phyloP scores from a whole-genome alignment of 495 filamentous ascomycete species.

The Xylaria longipes region DNA sequence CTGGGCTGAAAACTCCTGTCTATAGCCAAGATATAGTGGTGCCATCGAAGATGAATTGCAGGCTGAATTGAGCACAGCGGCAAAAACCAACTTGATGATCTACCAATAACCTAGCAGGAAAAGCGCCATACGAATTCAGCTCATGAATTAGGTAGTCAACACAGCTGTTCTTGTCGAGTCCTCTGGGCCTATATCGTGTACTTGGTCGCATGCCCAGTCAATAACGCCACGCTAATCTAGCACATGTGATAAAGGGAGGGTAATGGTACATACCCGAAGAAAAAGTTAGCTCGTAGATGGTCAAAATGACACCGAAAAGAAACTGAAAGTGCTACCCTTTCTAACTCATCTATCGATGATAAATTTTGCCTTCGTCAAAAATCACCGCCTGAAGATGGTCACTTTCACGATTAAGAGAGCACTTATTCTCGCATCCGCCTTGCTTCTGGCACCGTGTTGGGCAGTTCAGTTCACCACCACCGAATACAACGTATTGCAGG shows the following conservation, averaged over 20 bases:
- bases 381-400: background rate
- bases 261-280: background rate
- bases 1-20: background rate
- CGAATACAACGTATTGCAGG: background rate
- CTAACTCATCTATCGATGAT: background rate
- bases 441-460: background rate
- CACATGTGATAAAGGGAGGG: background rate
- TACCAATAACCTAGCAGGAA: background rate
- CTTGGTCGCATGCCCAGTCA: background rate
- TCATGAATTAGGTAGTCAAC: conserved; percentile 3
- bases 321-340: background rate
- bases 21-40: background rate
- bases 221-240: background rate
- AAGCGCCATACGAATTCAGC: conserved; percentile 4
- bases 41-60: background rate
- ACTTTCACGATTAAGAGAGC: background rate
- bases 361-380: background rate
- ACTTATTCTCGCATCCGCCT: background rate
- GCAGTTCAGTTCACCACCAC: background rate
- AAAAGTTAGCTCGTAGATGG: background rate
- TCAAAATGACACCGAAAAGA: background rate
- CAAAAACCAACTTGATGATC: background rate
- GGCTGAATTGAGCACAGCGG: background rate
- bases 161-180: background rate
- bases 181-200: background rate